Evolutionary conservation across 208 protist genomes (phyloP).

Genomic region (Blastocrithidia nonstop): DNA sequence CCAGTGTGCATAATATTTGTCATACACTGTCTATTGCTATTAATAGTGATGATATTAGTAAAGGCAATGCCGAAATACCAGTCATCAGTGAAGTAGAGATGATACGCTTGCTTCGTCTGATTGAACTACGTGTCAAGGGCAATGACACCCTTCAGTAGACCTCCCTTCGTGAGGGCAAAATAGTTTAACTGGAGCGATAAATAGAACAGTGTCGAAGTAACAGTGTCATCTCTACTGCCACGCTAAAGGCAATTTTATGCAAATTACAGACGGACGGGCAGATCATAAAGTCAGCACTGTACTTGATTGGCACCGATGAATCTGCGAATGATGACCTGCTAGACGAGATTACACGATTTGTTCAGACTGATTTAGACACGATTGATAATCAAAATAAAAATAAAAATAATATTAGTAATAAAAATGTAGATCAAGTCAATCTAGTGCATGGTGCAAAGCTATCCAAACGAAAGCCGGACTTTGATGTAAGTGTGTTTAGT

Average conservation of each 20-base stretch:
- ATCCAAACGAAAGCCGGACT: too few species aligned
- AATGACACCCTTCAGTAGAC: too few species aligned
- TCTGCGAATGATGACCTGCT: constrained; percentile 47
- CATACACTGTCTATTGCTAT: too few species aligned
- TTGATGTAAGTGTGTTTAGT: too few species aligned
- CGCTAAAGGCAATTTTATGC: too few species aligned
- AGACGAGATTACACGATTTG: too few species aligned
- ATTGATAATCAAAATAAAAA: constrained; percentile 8
- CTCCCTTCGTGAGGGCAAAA: neutral
- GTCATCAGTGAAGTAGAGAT: too few species aligned
- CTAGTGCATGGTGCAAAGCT: neutral
- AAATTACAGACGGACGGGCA: constrained; percentile 32
- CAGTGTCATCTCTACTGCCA: too few species aligned
- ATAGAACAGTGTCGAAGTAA: too few species aligned
- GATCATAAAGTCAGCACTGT: constrained; percentile 46
- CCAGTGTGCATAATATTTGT: too few species aligned
- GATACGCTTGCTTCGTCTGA: neutral
- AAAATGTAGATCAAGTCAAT: neutral
- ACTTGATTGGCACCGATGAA: constrained; percentile 63
- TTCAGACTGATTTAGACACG: too few species aligned
- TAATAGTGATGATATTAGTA: neutral
- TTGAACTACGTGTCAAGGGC: neutral
- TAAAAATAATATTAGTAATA: neutral
- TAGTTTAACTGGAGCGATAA: too few species aligned
- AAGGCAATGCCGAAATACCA: neutral